A percentile compares a stretch with the other conserved stretches of the same genome.
These are phyloP conservation scores for Solanum piurae DNA, from an alignment of 257 asterid species.

Conservation along the genomic window DNA sequence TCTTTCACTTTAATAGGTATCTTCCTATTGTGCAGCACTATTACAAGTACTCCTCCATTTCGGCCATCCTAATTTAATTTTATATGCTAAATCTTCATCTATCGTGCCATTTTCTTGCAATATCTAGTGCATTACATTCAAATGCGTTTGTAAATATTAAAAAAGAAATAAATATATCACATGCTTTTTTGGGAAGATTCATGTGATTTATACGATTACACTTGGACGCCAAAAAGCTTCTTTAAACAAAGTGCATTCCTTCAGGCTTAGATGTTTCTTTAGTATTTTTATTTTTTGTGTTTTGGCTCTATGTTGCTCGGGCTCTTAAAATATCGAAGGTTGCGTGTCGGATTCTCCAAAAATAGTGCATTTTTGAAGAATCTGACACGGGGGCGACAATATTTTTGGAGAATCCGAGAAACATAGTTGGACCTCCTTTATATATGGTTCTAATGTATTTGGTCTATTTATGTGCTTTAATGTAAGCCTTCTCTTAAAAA, in stretches of 20 bases:
- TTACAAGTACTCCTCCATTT: neutral
- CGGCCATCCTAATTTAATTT: neutral
- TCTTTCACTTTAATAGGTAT: neutral
- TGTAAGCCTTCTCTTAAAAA: neutral
- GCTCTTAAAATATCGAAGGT: neutral
- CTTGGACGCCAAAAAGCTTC: neutral
- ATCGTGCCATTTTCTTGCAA: neutral
- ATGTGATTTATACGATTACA: neutral
- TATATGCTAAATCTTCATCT: neutral
- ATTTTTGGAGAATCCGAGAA: neutral
- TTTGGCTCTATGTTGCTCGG: neutral
- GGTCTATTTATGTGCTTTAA: neutral
- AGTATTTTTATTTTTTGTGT: neutral
- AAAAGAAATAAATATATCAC: neutral
- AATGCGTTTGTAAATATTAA: neutral
- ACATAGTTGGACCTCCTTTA: neutral
- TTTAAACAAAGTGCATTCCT: neutral
- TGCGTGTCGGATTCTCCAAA: neutral
- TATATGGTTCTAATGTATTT: neutral
- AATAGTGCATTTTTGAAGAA: neutral
- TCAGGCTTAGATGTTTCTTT: neutral
- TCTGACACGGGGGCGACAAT: neutral
- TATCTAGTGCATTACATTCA: neutral
- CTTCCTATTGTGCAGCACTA: neutral
- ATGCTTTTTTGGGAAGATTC: neutral